Conservation (phyloP, 495 filamentous ascomycete species). For the Gamarada debralockiae region DNA sequence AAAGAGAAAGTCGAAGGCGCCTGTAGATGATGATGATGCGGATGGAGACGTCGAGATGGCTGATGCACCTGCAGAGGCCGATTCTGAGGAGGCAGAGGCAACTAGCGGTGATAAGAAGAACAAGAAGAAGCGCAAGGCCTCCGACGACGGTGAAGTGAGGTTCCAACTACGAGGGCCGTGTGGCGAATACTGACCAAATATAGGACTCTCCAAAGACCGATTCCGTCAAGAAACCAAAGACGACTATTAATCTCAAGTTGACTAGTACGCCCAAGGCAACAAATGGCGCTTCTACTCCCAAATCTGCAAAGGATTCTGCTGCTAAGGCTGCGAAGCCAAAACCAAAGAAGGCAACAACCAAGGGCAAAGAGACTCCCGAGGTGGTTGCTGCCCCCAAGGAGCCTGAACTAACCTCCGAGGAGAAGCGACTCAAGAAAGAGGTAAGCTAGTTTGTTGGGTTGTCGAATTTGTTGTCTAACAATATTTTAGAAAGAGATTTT, state of each 20-base stretch:
- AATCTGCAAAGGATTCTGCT: constrained; percentile 46
- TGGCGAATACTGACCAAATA: neutral
- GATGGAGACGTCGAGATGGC: constrained; percentile 75
- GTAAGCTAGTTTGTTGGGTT: constrained; percentile 36
- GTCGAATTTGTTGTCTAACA: neutral
- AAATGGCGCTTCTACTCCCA: constrained; percentile 47
- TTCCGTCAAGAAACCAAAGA: constrained; percentile 55
- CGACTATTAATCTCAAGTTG: constrained; percentile 62
- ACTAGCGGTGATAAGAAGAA: constrained; percentile 46
- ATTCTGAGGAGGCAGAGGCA: constrained; percentile 39
- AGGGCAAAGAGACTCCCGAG: constrained; percentile 27
- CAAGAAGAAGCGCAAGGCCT: constrained; percentile 72
- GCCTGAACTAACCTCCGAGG: constrained; percentile 45
- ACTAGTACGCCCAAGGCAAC: constrained; percentile 49
- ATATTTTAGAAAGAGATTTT: constrained; percentile 59
- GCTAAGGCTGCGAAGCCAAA: constrained; percentile 59
- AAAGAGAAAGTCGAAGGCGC: constrained; percentile 33
- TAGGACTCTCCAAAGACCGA: constrained; percentile 48
- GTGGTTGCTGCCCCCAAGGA: constrained; percentile 27
- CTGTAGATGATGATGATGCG: constrained; percentile 37
- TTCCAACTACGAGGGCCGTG: neutral
- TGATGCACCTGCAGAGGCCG: constrained; percentile 44
- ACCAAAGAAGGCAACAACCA: constrained; percentile 58
- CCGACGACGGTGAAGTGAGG: constrained; percentile 64
- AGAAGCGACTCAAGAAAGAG: constrained; percentile 50